Evolutionary conservation across 2,329 filamentous ascomycete genomes (phyloP).

Genomic region (Venturia oleaginea): DNA sequence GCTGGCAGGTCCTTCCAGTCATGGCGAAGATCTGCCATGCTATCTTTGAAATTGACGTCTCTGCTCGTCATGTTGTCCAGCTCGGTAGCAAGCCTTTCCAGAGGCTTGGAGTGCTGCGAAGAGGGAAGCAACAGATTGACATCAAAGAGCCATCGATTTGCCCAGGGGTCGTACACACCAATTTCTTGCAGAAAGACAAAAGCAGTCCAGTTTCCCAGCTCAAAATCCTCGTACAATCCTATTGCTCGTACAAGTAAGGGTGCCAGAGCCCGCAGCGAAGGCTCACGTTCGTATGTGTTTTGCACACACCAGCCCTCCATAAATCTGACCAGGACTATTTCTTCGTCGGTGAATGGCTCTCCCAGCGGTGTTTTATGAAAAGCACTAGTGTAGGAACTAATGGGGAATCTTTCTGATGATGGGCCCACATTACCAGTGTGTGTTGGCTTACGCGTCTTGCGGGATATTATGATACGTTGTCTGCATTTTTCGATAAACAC

Average conservation of each 20-base stretch:
- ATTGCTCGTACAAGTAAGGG: slow-evolving; percentile 55
- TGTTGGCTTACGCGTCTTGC: background rate
- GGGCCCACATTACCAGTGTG: slow-evolving; percentile 10
- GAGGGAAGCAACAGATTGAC: slow-evolving; percentile 41
- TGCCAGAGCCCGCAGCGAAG: slow-evolving; percentile 51
- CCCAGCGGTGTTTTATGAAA: slow-evolving; percentile 7
- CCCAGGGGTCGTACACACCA: slow-evolving; percentile 61
- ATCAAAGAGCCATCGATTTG: slow-evolving; percentile 56
- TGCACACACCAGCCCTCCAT: slow-evolving; percentile 53
- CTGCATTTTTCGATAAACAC: slow-evolving; percentile 13
- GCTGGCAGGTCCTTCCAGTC: slow-evolving; percentile 52
- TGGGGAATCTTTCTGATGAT: background rate
- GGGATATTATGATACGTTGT: slow-evolving; percentile 15
- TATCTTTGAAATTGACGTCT: slow-evolving; percentile 38
- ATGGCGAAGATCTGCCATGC: slow-evolving; percentile 48
- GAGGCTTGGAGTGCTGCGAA: slow-evolving; percentile 34
- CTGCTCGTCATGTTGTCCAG: slow-evolving; percentile 20
- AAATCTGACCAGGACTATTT: slow-evolving; percentile 54
- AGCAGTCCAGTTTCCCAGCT: slow-evolving; percentile 38
- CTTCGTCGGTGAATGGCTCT: slow-evolving; percentile 39
- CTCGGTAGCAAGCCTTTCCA: slow-evolving; percentile 32
- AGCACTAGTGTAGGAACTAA: background rate
- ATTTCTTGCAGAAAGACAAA: slow-evolving; percentile 69
- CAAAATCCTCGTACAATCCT: slow-evolving; percentile 47
- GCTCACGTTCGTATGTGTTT: slow-evolving; percentile 25